Evolutionary conservation across 2,329 filamentous ascomycete species (phyloP).

Genomic region (Clonostachys rosea): DNA sequence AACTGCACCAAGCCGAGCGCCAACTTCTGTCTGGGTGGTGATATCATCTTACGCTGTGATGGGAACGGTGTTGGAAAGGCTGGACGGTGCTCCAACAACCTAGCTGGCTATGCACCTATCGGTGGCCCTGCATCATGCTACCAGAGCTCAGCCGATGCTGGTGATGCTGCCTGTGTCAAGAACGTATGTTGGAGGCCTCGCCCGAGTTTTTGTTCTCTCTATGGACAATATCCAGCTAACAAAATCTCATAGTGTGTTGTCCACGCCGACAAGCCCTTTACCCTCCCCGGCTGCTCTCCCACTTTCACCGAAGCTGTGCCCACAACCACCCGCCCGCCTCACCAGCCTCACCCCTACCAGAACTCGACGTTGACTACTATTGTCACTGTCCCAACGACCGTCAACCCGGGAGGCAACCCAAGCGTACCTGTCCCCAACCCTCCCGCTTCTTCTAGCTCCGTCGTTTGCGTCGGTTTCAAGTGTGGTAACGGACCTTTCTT

Average conservation of each 20-base stretch:
- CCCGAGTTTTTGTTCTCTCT: too few relatives aligned
- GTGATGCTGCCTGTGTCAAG: constrained; percentile 43
- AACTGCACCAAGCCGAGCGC: constrained; percentile 32
- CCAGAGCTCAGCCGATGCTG: constrained; percentile 26
- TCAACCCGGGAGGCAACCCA: neutral
- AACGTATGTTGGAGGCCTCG: constrained; percentile 21
- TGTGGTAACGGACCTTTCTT: constrained; percentile 2
- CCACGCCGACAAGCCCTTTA: constrained; percentile 30
- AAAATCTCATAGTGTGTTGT: constrained; percentile 29
- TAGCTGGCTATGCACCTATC: constrained; percentile 33
- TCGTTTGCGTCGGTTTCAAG: too few relatives aligned
- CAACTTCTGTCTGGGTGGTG: constrained; percentile 35
- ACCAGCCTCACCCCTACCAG: neutral
- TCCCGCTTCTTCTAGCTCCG: neutral
- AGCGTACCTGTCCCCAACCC: constrained; percentile 3
- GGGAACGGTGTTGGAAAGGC: constrained; percentile 26
- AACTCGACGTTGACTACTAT: constrained; percentile 7
- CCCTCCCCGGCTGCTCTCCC: constrained; percentile 28
- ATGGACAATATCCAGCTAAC: neutral
- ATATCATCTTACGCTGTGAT: constrained; percentile 43
- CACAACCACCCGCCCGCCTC: too few relatives aligned
- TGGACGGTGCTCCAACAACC: constrained; percentile 37
- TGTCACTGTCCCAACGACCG: constrained; percentile 5
- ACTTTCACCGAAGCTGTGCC: constrained; percentile 9
- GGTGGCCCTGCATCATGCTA: constrained; percentile 32